These are phyloP conservation scores for Aegilops tauschii DNA, from an alignment of 176 grass and related monocot species.

Conservation along the genomic window DNA sequence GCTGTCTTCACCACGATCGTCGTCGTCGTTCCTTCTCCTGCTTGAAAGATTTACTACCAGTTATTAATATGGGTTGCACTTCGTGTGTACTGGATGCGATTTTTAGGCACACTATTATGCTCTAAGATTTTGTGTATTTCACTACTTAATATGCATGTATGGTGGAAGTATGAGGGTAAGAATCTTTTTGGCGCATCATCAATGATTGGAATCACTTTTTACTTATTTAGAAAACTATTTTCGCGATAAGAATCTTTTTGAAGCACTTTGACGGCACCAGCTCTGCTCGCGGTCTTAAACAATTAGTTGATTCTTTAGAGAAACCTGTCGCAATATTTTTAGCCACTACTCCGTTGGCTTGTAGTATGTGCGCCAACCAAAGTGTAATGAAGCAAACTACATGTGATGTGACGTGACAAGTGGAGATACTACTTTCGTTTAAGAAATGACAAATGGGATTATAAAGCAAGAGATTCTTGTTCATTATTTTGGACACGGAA, in stretches of 20 bases:
- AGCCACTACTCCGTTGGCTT: not conserved
- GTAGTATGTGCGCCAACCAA: not conserved
- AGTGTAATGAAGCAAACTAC: not conserved
- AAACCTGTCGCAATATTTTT: not conserved
- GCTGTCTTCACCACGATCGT: constrained; percentile 40
- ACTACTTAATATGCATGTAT: too few species aligned
- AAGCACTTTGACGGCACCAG: not conserved
- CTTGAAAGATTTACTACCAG: not conserved
- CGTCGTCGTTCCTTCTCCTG: constrained; percentile 14
- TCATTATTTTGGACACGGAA: not conserved
- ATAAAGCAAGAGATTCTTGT: not conserved
- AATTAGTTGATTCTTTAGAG: not conserved
- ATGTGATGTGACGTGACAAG: not conserved
- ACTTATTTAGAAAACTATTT: not conserved
- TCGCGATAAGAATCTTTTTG: not conserved
- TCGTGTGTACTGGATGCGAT: too few species aligned
- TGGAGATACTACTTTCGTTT: not conserved
- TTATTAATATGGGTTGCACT: not conserved
- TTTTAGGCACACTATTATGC: too few species aligned
- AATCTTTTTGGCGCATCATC: not conserved
- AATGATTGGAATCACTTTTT: not conserved
- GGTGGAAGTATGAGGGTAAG: too few species aligned
- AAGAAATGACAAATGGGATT: not conserved
- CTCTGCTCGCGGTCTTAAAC: not conserved
- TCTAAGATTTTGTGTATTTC: too few species aligned